Evolutionary conservation across 148 eudicot species (phyloP).

Genomic region (Diospyros kaki): DNA sequence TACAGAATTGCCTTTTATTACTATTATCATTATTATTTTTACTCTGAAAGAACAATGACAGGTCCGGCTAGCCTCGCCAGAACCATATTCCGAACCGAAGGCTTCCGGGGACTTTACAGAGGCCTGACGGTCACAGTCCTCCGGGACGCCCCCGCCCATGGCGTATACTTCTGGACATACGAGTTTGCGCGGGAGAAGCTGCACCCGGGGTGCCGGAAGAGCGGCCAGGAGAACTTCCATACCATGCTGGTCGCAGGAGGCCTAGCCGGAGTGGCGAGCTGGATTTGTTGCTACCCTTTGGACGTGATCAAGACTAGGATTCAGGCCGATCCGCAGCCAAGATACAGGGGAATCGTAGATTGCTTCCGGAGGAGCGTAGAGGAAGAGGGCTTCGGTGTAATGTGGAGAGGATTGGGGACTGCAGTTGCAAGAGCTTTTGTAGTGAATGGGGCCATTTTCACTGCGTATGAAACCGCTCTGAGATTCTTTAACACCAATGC

Average conservation of each 20-base stretch:
- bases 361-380: constrained; percentile 59
- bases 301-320: constrained; percentile 79
- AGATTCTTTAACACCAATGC: constrained; percentile 33
- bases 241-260: constrained; percentile 93
- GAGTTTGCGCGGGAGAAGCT: constrained; percentile 65
- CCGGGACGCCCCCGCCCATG: constrained; percentile 85
- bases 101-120: constrained; percentile 62
- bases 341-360: constrained; percentile 62
- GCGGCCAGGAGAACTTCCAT: constrained; percentile 55
- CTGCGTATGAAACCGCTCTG: constrained; percentile 80
- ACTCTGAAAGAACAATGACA: background rate
- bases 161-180: constrained; percentile 75
- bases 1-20: too few relatives aligned
- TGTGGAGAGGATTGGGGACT: constrained; percentile 82
- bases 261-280: constrained; percentile 82
- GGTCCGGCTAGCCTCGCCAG: constrained; percentile 63
- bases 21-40: too few relatives aligned
- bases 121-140: constrained; percentile 73
- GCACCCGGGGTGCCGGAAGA: constrained; percentile 81
- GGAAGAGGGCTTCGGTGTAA: constrained; percentile 57
- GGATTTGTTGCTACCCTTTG: constrained; percentile 77
- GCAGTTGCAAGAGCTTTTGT: constrained; percentile 79
- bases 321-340: constrained; percentile 52
- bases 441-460: constrained; percentile 81
- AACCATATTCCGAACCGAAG: constrained; percentile 48